A percentile compares a stretch with the other conserved stretches of the same genome.
Conservation (phyloP, 2,329 filamentous ascomycete species). For the Ceratocystis alfenasii region DNA sequence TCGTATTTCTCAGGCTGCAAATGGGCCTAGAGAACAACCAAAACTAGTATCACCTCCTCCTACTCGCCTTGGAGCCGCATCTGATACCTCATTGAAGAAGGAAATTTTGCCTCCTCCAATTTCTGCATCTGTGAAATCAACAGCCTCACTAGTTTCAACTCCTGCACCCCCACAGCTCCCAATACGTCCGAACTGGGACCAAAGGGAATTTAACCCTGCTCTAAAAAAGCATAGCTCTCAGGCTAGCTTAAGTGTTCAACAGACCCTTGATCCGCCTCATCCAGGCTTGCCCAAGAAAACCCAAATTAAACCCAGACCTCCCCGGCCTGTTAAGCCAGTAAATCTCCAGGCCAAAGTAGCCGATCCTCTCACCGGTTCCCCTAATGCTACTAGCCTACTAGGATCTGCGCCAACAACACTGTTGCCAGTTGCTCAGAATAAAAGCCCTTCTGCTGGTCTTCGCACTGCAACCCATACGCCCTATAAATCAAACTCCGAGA, state of each 20-base stretch:
- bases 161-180: constrained; percentile 30
- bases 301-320: constrained; percentile 35
- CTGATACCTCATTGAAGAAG: constrained; percentile 1
- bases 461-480: too few species aligned
- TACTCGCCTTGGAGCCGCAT: background rate
- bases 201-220: too few species aligned
- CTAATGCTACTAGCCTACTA: background rate
- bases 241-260: too few species aligned
- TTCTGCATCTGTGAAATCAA: background rate
- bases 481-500: too few species aligned
- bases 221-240: too few species aligned
- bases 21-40: constrained; percentile 25
- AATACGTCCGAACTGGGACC: constrained; percentile 29
- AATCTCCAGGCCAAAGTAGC: constrained; percentile 34
- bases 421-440: too few species aligned
- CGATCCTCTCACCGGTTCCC: constrained; percentile 25
- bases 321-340: constrained; percentile 46
- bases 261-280: too few species aligned
- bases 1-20: constrained; percentile 32
- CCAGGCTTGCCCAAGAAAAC: too few species aligned
- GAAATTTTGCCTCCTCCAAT: constrained; percentile 12
- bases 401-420: background rate
- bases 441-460: constrained; percentile 13
- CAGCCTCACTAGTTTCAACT: background rate
- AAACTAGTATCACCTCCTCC: background rate